Base-by-base conservation (phyloP, 1,139 yeast genomes). In the Saccharomyces hybrid region DNA sequence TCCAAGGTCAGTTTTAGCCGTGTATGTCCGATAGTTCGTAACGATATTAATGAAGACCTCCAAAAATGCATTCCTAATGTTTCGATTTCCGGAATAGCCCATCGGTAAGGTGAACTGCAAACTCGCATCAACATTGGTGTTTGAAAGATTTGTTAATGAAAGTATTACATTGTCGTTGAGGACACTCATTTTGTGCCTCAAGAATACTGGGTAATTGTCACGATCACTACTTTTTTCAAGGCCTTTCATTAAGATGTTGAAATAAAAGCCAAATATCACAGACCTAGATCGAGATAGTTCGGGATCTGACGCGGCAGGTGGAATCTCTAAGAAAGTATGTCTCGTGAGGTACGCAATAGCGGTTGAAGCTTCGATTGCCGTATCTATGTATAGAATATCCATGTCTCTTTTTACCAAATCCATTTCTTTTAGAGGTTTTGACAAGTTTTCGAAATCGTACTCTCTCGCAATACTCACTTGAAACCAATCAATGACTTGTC, bases 101-200 rank as follows among this genome's bases (percentile, higher is more conserved):
- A 88, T 75, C 0, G 95, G 90, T 14, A 89, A 71, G 0, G 91
- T 90, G 68, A 82, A 82, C 54, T 82, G 83, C 66, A 88, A 75
- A 8, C 96, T 96, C 51, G 87, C 83, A 58, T 86, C 90, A 2
- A 86, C 82, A 64, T 89, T 90, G 9, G 87, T 79, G 61, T 80
- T 84, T 51, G 89, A 74, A 47, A 89, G 69, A 60, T 86, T 86
- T 1, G 91, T 82, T 50, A 88, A 75, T 44, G 88, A 81, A 42
- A 76, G 74, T 53, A 88, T 80, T n/a, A 86, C 82, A 66, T 85
- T 82, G 27, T 84, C 88, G 28, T 83, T 79, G 31, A 87, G 76
- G 11, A 73, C 70, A 32, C 78, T 75, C 28, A 82, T 73, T 63
- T 86, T 84, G 62, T 84, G 86, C 53, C 69, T 73, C 46, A 73